Evolutionary conservation across 257 asterid species (phyloP).

Genomic region (Ilex aquifolium): DNA sequence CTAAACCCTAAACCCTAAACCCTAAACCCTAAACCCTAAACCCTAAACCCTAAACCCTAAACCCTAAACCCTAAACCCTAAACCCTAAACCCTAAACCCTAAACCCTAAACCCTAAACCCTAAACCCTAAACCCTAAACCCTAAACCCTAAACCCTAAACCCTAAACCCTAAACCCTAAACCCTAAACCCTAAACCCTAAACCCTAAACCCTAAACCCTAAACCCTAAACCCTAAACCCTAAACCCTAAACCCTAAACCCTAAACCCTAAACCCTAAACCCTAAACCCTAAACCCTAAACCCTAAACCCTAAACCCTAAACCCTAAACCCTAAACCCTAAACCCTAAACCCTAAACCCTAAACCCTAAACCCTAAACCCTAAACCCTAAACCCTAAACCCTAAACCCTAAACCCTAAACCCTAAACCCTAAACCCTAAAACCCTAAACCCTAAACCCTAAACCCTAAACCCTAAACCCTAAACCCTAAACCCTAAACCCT

Average conservation of each 20-base stretch:
- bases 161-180: constrained; percentile 12
- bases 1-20: constrained; percentile 30
- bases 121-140: constrained; percentile 28
- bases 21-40: constrained; percentile 23
- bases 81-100: constrained; percentile 25
- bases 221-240: constrained; percentile 21
- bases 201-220: constrained; percentile 21
- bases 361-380: neutral
- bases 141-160: constrained; percentile 19
- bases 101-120: constrained; percentile 30
- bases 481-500: constrained; percentile 2
- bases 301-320: constrained; percentile 19
- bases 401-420: constrained; percentile 6
- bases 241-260: constrained; percentile 23
- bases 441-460: neutral
- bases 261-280: constrained; percentile 18
- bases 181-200: constrained; percentile 24
- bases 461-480: neutral
- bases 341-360: constrained; percentile 15
- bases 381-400: constrained; percentile 8
- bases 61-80: constrained; percentile 17
- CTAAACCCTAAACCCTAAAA: neutral
- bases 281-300: constrained; percentile 11
- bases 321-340: constrained; percentile 16
- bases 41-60: constrained; percentile 23